Base-by-base conservation (phyloP, 306 rosid species). In the Dryas drummondii region DNA sequence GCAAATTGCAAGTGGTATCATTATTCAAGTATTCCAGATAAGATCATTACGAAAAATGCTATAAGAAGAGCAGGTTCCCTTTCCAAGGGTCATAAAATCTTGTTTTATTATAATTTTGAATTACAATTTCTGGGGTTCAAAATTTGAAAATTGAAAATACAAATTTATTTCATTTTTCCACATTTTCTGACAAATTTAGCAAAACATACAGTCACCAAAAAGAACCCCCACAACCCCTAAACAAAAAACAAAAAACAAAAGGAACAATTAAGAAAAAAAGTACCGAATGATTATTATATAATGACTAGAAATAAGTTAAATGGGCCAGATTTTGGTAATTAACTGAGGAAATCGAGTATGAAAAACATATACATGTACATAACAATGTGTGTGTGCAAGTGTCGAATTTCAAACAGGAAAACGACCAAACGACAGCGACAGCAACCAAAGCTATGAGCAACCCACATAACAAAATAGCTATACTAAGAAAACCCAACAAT, bases 401-500 rank as follows among this genome's bases (percentile, higher is more conserved):
- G 68, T 54, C 47, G 12, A 45, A 13, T 14, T 54, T 44, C 53
- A 2, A 12, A 51, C 54, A 60, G 46, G 45, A 47, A 54, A 47
- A 62, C 17, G 56, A 52, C 47, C 9, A 4, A 9, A 14, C 51
- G 19, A 40, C 54, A 32, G 12, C 4, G 44, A 44, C 19, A 65
- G 9, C 4, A 6, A 65, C 40, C 12, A 32, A 22, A 51, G 10
- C 22, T 19, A 58, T 11, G 75, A 16, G 16, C 0, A 49, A 45
- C 14, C 49, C 42, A 40, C 63, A 16, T 5, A 52, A 2, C 4
- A 10, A 50, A 9, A 63, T 10, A 12, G 47, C 9, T 57, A 58
- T 15, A 10, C 5, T 26, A 10, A 71, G 47, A 66, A 67, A 76
- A 60, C 66, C 41, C 59, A 65, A 41, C 62, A 63, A 46, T 7